Evolutionary conservation across 2,329 filamentous ascomycete genomes (phyloP), one percentile per base, ranked within the genome.

Genomic region (Diaporthe longicolla): DNA sequence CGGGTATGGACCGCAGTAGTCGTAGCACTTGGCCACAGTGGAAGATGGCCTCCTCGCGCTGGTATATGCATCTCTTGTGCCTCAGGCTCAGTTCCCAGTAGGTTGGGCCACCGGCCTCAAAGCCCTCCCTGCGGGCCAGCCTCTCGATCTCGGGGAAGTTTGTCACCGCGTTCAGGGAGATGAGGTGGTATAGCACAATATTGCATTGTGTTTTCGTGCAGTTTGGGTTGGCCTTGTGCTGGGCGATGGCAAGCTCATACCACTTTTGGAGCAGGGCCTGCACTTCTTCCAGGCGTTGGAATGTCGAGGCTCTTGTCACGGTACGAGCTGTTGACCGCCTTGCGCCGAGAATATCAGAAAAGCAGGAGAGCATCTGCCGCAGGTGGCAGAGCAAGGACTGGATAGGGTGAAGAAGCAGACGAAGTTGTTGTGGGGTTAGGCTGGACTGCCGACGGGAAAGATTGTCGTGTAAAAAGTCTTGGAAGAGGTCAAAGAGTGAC

Each of bases 21-120:
- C 90, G 87, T 57, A 93, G 83, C 4, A 93, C 87, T 81, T 94
- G 92, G 0, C 92, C 92, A 75, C 89, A 91, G 80, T 94, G 92
- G 81, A 91, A 91, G 66, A 92, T 83, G 26, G 91, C 88, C 78
- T 93, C 90, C 77, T 91, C 89, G 24, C 89, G 86, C 77, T 91
- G 87, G 72, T 88, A 88, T 77, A 94, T 89, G 83, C 91, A 93
- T 66, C 88, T 87, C 81, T 89, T 90, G 82, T 92, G 88, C 79
- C 89, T 89, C 13, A 88, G 79, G 19, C 87, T 83, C 52, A 89
- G 81, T 35, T 87, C 87, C 84, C 89, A 88, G 78, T 88, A 88
- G 4, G 86, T 85, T 3, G 71, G 71, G 0, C 71, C 73, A 13
- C 58, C 65, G 10, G 87, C 87, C 75, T 91, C 87, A 59, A 89